Percentiles rank a stretch among this genome's conserved stretches.
phyloP scores from a whole-genome alignment of 805 yeast genomes.

The Sugiyamaella lignohabitans region DNA sequence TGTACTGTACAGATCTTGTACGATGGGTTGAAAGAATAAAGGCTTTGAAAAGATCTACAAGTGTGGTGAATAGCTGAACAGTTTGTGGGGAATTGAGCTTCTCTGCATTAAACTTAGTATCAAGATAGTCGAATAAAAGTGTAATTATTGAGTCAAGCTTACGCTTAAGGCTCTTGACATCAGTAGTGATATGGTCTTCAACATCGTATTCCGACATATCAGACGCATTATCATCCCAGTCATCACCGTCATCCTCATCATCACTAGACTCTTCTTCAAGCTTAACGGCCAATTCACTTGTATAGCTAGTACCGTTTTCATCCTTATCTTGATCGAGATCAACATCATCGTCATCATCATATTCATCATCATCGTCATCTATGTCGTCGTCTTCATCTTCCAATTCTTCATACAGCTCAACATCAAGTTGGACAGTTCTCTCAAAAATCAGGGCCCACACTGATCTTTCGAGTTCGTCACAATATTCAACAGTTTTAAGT shows the following conservation, averaged over 20 bases:
- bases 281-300: no score
- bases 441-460: conserved; percentile 80
- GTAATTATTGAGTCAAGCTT: conserved; percentile 70
- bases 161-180: conserved; percentile 39
- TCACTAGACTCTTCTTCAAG: conserved; percentile 26
- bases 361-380: conserved; percentile 44
- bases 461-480: conserved; percentile 64
- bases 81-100: conserved; percentile 57
- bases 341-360: conserved; percentile 29
- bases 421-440: conserved; percentile 78
- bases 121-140: conserved; percentile 47
- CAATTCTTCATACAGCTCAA: conserved; percentile 80
- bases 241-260: conserved; percentile 25
- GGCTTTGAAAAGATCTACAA: conserved; percentile 69
- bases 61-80: conserved; percentile 59
- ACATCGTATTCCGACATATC: conserved; percentile 32
- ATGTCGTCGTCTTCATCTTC: conserved; percentile 79
- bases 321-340: conserved; percentile 24
- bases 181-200: conserved; percentile 20
- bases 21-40: conserved; percentile 88
- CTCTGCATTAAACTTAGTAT: conserved; percentile 43
- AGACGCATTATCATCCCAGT: conserved; percentile 30
- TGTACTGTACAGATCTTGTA: conserved; percentile 80
- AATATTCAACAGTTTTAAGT: conserved; percentile 54
- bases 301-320: no score